Evolutionary conservation across 441 rosid genomes (phyloP), one percentile per base, ranked within the genome.

Genomic region (Raphanus hybrid): DNA sequence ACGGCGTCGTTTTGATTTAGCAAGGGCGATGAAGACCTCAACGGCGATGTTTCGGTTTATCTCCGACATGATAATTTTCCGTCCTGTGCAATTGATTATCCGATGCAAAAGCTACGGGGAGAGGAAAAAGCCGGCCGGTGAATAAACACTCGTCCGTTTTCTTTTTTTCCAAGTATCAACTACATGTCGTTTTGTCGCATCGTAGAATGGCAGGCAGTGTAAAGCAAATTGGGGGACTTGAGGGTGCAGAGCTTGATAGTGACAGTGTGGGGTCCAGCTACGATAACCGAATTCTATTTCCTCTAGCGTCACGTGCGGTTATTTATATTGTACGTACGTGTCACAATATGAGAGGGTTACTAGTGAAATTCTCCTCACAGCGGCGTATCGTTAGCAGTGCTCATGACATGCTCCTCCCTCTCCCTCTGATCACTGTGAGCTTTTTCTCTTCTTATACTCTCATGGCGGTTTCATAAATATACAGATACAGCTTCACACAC

Each of bases 261-360:
- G 64, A 78, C 77, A 78, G 52, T 67, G 50, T 68, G 78, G 81
- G 78, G 75, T 9, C 82, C 71, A 64, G 16, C 63, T 54, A 1
- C 43, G 61, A 4, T 69, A 79, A 79, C 82, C 75, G 75, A 79
- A 69, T 79, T 63, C 45, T 6, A 20, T 41, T 8, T 27, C 4
- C 45, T 12, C 68, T 79, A 68, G 4, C 67, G 75, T 79, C 71
- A 79, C 75, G 0, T 2, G 57, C 67, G 78, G 27, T 74, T 54
- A 39, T 2, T 54, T 37, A 18, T 10, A 43, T 0, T 0, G 5
- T 0, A 14, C 12, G 1, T 9, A 74, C 78, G 75, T 79, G 82
- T 69, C 72, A 5, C 0, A 5, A 0, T 0, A 32, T 1, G 7
- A 58, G 71, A 52, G 72, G 75, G 10, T 0, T 2, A 57, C 1